Percentiles rank a stretch among this genome's conserved stretches.
Conservation (phyloP, 2,329 filamentous ascomycete genomes). For the Penicillium sp. region DNA sequence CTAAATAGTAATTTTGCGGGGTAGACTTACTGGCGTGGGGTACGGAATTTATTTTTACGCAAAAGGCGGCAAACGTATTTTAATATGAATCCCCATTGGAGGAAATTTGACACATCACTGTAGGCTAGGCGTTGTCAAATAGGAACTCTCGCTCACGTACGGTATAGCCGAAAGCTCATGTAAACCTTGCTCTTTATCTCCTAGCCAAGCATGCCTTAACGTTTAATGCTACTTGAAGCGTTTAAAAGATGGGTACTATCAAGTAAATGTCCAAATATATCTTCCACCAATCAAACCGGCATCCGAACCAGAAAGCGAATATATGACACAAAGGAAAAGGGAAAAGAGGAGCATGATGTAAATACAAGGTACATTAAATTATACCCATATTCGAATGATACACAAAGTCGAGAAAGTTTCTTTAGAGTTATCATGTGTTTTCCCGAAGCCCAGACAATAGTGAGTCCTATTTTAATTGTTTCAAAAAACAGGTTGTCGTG, state of each 20-base stretch:
- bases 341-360: not conserved
- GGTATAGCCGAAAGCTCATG: not conserved
- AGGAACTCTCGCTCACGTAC: not conserved
- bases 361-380: not conserved
- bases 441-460: too few species aligned
- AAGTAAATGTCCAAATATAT: not conserved
- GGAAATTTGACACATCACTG: not conserved
- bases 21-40: not conserved
- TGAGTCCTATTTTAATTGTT: too few species aligned
- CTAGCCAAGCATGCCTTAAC: too few species aligned
- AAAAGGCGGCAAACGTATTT: not conserved
- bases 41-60: not conserved
- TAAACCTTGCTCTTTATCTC: not conserved
- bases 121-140: not conserved
- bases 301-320: not conserved
- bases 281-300: not conserved
- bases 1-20: constrained; percentile 1
- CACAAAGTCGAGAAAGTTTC: too few species aligned
- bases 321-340: not conserved
- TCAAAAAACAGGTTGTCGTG: too few species aligned
- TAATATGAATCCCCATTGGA: not conserved
- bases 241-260: not conserved
- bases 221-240: not conserved
- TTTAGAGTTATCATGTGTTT: too few species aligned
- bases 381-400: not conserved